These are phyloP conservation scores for Yarrowia phangngaensis DNA, from an alignment of 805 yeast genomes.

Conservation along the genomic window DNA sequence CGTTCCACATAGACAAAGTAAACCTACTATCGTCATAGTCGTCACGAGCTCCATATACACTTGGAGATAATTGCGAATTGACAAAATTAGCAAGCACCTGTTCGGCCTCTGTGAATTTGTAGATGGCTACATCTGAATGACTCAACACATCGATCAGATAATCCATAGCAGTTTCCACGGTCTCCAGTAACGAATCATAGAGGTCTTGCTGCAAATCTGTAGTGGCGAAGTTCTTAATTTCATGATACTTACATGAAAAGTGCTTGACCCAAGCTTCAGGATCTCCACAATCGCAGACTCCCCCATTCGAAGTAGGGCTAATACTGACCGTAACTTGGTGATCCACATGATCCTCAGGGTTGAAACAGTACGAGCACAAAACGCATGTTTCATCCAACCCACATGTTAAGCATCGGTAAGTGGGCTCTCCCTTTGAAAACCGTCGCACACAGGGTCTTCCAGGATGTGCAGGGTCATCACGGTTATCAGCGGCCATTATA, in stretches of 20 bases:
- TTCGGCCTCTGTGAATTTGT: constrained; percentile 33
- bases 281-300: constrained; percentile 88
- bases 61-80: constrained; percentile 43
- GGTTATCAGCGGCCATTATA: constrained; percentile 25
- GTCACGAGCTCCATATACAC: constrained; percentile 47
- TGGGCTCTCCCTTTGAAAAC: constrained; percentile 74
- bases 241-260: constrained; percentile 49
- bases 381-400: constrained; percentile 83
- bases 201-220: constrained; percentile 47
- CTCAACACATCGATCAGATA: constrained; percentile 38
- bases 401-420: constrained; percentile 69
- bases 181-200: constrained; percentile 37
- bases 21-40: constrained; percentile 47
- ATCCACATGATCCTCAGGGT: constrained; percentile 62
- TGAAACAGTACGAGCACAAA: constrained; percentile 71
- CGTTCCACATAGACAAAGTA: constrained; percentile 66
- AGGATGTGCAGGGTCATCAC: constrained; percentile 46
- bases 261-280: constrained; percentile 70
- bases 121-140: constrained; percentile 33
- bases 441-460: constrained; percentile 70
- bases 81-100: constrained; percentile 36
- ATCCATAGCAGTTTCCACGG: constrained; percentile 36
- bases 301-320: constrained; percentile 59
- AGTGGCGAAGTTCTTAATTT: constrained; percentile 36
- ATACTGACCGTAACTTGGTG: constrained; percentile 67